A percentile compares a stretch with the other conserved stretches of the same genome.
Conservation (phyloP, 1,284 basidiomycete species). For the Ceratobasidium sp. region DNA sequence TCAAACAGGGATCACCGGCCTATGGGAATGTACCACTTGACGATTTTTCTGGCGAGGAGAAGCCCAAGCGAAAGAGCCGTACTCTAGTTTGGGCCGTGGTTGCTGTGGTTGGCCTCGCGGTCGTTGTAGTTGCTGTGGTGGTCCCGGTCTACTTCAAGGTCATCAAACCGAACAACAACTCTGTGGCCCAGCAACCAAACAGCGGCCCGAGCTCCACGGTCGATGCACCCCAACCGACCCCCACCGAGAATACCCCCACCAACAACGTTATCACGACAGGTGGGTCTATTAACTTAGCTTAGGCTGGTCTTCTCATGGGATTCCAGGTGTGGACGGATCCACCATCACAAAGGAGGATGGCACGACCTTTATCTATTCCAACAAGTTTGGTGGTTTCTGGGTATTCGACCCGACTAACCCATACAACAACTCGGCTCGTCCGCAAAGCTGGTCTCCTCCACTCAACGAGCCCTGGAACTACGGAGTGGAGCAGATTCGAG, state of each 20-base stretch:
- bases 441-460: slow-evolving; percentile 75
- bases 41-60: neutral
- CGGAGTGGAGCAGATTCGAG: slow-evolving; percentile 69
- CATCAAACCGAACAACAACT: slow-evolving; percentile 31
- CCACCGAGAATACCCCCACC: no score
- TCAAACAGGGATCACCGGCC: neutral
- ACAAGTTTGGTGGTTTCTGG: slow-evolving; percentile 54
- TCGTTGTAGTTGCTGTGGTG: slow-evolving; percentile 36
- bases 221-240: no score
- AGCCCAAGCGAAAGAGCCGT: slow-evolving; percentile 5
- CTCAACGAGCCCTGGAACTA: slow-evolving; percentile 76
- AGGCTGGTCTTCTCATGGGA: neutral
- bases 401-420: slow-evolving; percentile 69
- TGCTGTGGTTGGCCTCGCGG: neutral
- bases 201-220: no score
- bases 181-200: slow-evolving; percentile 1
- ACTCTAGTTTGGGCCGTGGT: slow-evolving; percentile 3
- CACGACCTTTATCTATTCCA: slow-evolving; percentile 55
- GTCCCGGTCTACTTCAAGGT: no score
- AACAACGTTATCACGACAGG: slow-evolving; percentile 34
- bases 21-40: slow-evolving; percentile 3
- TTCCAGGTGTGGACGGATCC: slow-evolving; percentile 51
- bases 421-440: slow-evolving; percentile 71
- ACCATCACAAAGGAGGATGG: slow-evolving; percentile 53
- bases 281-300: neutral